Evolutionary conservation across 108 stramenopile genomes (phyloP), one percentile per base, ranked within the genome.

Genomic region (Fistulifera solaris): DNA sequence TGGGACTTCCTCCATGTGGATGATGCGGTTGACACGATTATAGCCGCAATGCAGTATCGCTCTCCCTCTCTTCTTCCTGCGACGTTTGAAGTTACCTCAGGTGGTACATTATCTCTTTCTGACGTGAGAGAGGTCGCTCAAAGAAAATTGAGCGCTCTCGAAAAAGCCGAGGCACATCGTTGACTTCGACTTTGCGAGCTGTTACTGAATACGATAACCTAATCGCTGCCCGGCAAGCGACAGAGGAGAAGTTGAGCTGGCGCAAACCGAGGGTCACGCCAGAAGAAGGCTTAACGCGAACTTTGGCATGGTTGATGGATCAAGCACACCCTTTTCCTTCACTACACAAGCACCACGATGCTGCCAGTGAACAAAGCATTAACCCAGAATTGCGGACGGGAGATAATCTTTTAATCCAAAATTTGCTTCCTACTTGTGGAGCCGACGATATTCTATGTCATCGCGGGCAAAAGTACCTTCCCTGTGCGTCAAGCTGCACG

Each of bases 251-350:
- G 23, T 6, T 21, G 12, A 15, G 28, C 44, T 39, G 25, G 41
- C 4, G 10, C n/a, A 43, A 49, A 14, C 78, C 85, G 7, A 56
- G 40, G 17, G 75, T 68, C 2, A 48, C 71, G 10, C 54, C 82
- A 40, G 57, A 53, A 49, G 68, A 78, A 38, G 87, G 87, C 11
- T 52, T 83, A 50, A 41, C 68, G 1, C 66, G 57, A 48, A 66
- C 75, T 11, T 48, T 85, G 17, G 80, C 83, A 1, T 88, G 87
- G 87, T 76, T 84, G 61, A 27, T 82, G 22, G 80, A 88, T 67
- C 54, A 69, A 1, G 51, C 58, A 10, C 43, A 66, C 25, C 80
- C 86, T n/a, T 80, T 57, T 57, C 57, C 67, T 21, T 40, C 53
- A 38, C 31, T 35, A 14, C 14, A 46, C 22, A 22, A 39, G 31